Percentiles rank a stretch among this genome's conserved stretches.
phyloP scores from a whole-genome alignment of 2,329 filamentous ascomycete genomes.

The Fusarium irregulare region DNA sequence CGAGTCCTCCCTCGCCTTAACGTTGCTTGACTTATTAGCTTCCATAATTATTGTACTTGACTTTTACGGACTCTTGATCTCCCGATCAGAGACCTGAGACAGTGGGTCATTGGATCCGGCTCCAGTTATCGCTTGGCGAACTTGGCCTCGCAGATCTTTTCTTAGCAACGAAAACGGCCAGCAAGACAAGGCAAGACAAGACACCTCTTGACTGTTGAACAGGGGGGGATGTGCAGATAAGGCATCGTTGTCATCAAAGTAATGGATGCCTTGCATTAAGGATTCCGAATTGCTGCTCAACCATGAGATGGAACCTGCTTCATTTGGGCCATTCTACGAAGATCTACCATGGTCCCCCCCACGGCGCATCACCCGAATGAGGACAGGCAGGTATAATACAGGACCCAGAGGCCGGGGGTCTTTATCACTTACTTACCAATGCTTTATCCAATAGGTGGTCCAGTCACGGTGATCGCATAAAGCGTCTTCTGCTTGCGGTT shows the following conservation, averaged over 20 bases:
- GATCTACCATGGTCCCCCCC: slow-evolving; percentile 34
- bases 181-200: not conserved
- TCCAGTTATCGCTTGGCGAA: slow-evolving; percentile 20
- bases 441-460: slow-evolving; percentile 1
- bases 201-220: not conserved
- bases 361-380: slow-evolving; percentile 31
- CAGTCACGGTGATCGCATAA: slow-evolving; percentile 25
- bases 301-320: slow-evolving; percentile 31
- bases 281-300: slow-evolving; percentile 1
- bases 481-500: slow-evolving; percentile 17
- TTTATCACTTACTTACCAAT: slow-evolving; percentile 17
- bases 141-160: slow-evolving; percentile 18
- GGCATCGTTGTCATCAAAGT: not conserved
- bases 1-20: not conserved
- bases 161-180: not conserved
- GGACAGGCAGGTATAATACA: slow-evolving; percentile 23
- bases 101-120: slow-evolving; percentile 30
- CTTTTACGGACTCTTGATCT: slow-evolving; percentile 21
- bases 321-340: slow-evolving; percentile 40
- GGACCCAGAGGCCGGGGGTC: slow-evolving; percentile 18
- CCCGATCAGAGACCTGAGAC: slow-evolving; percentile 43
- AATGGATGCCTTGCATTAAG: slow-evolving; percentile 5
- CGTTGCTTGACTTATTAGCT: not conserved
- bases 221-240: not conserved
- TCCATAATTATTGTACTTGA: not conserved